Evolutionary conservation across 2,329 filamentous ascomycete genomes (phyloP), one percentile per base, ranked within the genome.

Genomic region (Sordariomycetes sp.): DNA sequence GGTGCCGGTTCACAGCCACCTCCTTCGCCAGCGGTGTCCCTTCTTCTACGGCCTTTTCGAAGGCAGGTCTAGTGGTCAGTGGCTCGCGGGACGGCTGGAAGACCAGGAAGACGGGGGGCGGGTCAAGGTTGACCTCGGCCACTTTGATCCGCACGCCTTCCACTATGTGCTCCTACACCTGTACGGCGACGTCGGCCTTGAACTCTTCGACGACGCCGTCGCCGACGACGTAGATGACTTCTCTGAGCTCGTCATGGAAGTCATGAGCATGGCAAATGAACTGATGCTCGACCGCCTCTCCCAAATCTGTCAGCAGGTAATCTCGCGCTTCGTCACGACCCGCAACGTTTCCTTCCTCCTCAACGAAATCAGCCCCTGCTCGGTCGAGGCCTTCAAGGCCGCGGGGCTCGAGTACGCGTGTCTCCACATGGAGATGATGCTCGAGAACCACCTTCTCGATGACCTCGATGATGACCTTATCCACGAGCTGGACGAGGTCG

Each of bases 11-110:
- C 94, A 99, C 65, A 92, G 89, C 61, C 77, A 84, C 4, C 70
- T 97, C 3, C 69, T 96, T 39, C 91, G 90, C 62, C 84, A 86
- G 64, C 79, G 94, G 62, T 96, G 91, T 64, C 90, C 90, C 0
- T 99, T 96, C 76, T 99, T 99, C 62, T 77, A 92, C 61, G 88
- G 87, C 1, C 76, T 99, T 51, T 97, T 96, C 69, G 78, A 89
- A 63, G 94, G 94, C n/a, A 85, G 90, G 51, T 89, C 94, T 8
- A 79, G 80, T 48, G 94, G 94, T 0, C 81, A 81, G 63, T 99
- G 94, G 94, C 77, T 99, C 22, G 79, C 84, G 54, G 79, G 80
- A 35, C 81, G 90, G 56, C 81, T 82, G n/a, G 72, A 78, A 55
- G 66, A 64, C 6, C 63, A 67, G 52, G 63, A 65, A 5, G 55